phyloP scores from a whole-genome alignment of 2,329 filamentous ascomycete species.

The Fusarium sp. region DNA sequence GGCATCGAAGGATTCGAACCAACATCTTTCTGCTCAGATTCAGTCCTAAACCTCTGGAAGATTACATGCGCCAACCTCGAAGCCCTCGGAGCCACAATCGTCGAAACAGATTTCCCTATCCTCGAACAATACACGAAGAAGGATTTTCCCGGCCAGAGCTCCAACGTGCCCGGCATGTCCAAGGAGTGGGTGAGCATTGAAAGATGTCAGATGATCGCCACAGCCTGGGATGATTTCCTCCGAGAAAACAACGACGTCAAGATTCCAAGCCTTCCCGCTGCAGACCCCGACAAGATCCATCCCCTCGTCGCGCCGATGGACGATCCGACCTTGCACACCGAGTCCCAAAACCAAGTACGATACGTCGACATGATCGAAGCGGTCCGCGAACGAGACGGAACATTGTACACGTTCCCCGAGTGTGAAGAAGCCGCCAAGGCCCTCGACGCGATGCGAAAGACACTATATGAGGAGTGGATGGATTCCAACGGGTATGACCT shows the following conservation, averaged over 20 bases:
- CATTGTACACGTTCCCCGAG: background rate
- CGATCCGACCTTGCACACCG: background rate
- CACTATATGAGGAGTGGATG: background rate
- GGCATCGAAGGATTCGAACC: background rate
- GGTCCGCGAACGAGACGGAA: background rate
- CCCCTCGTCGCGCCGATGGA: background rate
- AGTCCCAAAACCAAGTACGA: background rate
- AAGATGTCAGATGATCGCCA: constrained; percentile 22
- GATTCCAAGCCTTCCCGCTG: background rate
- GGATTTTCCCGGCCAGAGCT: constrained; percentile 15
- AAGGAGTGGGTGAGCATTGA: constrained; percentile 19
- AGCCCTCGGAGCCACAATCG: constrained; percentile 54
- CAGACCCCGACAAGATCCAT: background rate
- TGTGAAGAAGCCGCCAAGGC: background rate
- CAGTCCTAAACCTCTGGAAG: constrained; percentile 30
- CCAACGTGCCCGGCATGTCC: constrained; percentile 9
- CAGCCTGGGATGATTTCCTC: constrained; percentile 6
- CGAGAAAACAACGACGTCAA: background rate
- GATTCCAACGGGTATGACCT: background rate
- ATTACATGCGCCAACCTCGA: constrained; percentile 52
- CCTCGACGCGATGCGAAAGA: background rate
- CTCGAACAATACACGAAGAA: constrained; percentile 29
- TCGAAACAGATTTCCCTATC: constrained; percentile 48
- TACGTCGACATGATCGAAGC: background rate
- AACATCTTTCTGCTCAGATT: background rate